phyloP scores from a whole-genome alignment of 1,139 yeast genomes.

The Scheffersomyces titani region DNA sequence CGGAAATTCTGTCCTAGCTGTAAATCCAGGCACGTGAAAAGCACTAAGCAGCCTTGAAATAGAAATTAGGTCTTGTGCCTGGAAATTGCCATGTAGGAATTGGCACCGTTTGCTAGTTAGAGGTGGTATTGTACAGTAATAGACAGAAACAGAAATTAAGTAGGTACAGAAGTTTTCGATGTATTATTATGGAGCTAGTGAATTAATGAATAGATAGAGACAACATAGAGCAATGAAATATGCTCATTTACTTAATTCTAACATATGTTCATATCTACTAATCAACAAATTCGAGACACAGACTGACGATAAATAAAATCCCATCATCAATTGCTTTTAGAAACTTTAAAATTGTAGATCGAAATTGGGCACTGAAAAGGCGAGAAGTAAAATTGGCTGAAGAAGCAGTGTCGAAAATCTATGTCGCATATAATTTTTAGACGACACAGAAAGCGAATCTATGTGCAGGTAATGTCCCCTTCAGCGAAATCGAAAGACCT shows the following conservation, averaged over 20 bases:
- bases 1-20: slow-evolving; percentile 17
- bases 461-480: not conserved
- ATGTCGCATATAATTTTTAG: not conserved
- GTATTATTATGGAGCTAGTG: not conserved
- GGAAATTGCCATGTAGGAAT: not conserved
- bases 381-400: not conserved
- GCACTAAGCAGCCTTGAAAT: not conserved
- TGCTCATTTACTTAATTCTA: not conserved
- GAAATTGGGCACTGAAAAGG: not conserved
- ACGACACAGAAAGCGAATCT: not conserved
- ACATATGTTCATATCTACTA: not conserved
- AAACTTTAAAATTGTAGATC: not conserved
- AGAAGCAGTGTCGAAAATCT: not conserved
- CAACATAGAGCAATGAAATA: not conserved
- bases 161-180: not conserved
- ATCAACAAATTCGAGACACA: not conserved
- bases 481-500: not conserved
- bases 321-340: too few species aligned
- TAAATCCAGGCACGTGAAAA: slow-evolving; percentile 8
- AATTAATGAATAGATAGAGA: not conserved
- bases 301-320: not conserved
- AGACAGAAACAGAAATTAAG: not conserved
- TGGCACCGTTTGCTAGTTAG: not conserved
- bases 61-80: not conserved
- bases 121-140: not conserved